Evolutionary conservation across 768 basidiomycete species (phyloP), one percentile per base, ranked within the genome.

Genomic region (Austroboletus eburneus): DNA sequence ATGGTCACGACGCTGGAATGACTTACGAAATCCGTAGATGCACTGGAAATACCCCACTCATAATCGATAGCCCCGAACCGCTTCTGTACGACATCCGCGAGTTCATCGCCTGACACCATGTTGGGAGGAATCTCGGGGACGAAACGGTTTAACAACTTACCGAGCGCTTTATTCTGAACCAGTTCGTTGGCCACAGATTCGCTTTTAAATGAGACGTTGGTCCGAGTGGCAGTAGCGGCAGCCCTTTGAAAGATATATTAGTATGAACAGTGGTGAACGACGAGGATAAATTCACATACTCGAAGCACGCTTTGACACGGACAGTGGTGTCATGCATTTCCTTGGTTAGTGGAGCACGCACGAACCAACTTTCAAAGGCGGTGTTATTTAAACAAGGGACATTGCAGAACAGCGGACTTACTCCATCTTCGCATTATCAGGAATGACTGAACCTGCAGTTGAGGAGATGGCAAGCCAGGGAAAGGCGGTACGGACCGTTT

Each of bases 11-110:
- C n/a, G n/a, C n/a, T n/a, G n/a, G n/a, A n/a, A 20, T 14, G 6
- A 69, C 85, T 70, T 55, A 89, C 89, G 52, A 91, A 91, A 61
- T 91, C 89, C 3, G 89, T n/a, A n/a, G n/a, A n/a, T n/a, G n/a
- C n/a, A n/a, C n/a, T n/a, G n/a, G n/a, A n/a, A n/a, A n/a, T n/a
- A n/a, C n/a, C n/a, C n/a, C n/a, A n/a, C n/a, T n/a, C n/a, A n/a
- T n/a, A n/a, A n/a, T n/a, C n/a, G n/a, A n/a, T n/a, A n/a, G n/a
- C n/a, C n/a, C n/a, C n/a, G n/a, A n/a, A n/a, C n/a, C n/a, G n/a
- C n/a, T n/a, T n/a, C n/a, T n/a, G n/a, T n/a, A n/a, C n/a, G n/a
- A 10, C 17, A 37, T 5, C n/a, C 16, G 5, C 58, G 17, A 65
- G 46, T 33, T 35, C n/a, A n/a, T n/a, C n/a, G n/a, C n/a, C n/a